Conservation (phyloP, 495 filamentous ascomycete genomes). For the Penicillium maclennaniae region DNA sequence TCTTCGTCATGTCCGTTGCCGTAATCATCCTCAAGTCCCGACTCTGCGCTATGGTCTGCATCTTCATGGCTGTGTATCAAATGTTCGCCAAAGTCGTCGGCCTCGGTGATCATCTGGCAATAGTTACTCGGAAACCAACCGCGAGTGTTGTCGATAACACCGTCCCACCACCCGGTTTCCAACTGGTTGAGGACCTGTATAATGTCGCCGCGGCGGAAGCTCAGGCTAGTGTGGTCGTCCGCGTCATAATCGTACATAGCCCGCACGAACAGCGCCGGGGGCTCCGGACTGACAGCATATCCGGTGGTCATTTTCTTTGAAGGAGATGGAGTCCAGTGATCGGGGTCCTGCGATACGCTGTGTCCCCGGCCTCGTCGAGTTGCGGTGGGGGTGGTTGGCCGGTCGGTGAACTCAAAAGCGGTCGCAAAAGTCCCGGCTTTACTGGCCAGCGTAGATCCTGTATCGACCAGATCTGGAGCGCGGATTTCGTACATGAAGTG, state of each 20-base stretch:
- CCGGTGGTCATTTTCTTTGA: conserved; percentile 41
- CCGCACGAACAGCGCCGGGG: conserved; percentile 84
- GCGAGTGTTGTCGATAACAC: conserved; percentile 79
- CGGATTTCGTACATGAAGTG: conserved; percentile 37
- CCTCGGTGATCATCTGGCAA: conserved; percentile 75
- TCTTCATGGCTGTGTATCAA: conserved; percentile 39
- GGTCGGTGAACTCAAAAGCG: conserved; percentile 45
- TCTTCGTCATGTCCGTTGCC: conserved; percentile 66
- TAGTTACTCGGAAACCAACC: conserved; percentile 99
- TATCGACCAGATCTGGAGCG: conserved; percentile 33
- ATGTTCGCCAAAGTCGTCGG: conserved; percentile 55
- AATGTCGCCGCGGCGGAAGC: conserved; percentile 90
- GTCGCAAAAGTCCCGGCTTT: conserved; percentile 41
- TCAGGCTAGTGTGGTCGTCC: conserved; percentile 92
- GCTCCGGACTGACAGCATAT: conserved; percentile 61
- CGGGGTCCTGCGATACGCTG: conserved; percentile 29
- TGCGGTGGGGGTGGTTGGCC: conserved; percentile 33
- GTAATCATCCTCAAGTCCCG: conserved; percentile 57
- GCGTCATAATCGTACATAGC: conserved; percentile 97
- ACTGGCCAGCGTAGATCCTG: conserved; percentile 31
- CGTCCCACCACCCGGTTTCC: conserved; percentile 99
- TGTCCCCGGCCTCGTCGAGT: conserved; percentile 30
- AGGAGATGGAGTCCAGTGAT: conserved; percentile 28
- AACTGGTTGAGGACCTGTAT: conserved; percentile 97
- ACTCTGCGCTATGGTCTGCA: conserved; percentile 55